phyloP scores from a whole-genome alignment of 2,329 filamentous ascomycete genomes.

The Calonectria henricotiae region DNA sequence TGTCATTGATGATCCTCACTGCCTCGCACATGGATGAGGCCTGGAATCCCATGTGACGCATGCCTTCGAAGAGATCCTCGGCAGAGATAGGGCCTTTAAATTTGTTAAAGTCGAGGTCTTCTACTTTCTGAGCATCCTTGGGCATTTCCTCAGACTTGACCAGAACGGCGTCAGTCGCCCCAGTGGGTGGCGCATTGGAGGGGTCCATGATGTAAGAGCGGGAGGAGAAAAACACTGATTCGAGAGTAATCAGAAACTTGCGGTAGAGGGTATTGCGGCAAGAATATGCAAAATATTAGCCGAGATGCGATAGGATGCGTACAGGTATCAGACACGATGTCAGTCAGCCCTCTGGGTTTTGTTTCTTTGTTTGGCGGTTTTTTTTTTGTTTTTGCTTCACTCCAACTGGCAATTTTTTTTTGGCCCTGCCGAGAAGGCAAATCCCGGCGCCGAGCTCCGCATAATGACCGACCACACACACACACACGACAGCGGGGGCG shows the following conservation, averaged over 20 bases:
- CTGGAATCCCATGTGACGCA: constrained; percentile 87
- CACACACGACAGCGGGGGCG: constrained; percentile 14
- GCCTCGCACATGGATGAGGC: constrained; percentile 85
- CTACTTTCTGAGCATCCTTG: constrained; percentile 83
- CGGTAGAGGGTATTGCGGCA: background rate
- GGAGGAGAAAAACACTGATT: constrained; percentile 15
- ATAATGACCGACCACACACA: constrained; percentile 29
- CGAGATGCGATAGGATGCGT: background rate
- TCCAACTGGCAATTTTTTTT: constrained; percentile 12
- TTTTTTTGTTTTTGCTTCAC: constrained; percentile 17
- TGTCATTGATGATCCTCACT: constrained; percentile 92
- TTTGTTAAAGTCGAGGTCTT: constrained; percentile 93
- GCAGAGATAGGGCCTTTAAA: constrained; percentile 86
- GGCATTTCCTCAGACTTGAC: constrained; percentile 89
- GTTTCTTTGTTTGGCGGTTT: constrained; percentile 3
- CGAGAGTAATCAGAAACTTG: background rate
- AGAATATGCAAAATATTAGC: background rate
- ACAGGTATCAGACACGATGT: constrained; percentile 20
- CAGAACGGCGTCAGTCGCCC: constrained; percentile 85
- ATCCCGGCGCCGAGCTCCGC: constrained; percentile 46
- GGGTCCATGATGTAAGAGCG: constrained; percentile 53
- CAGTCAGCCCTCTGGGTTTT: background rate
- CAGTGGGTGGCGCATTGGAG: constrained; percentile 68
- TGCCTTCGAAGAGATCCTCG: constrained; percentile 85
- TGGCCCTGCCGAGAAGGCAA: constrained; percentile 30